These are phyloP conservation scores for Botryotinia convoluta DNA, from an alignment of 2,329 filamentous ascomycete genomes.

Conservation along the genomic window DNA sequence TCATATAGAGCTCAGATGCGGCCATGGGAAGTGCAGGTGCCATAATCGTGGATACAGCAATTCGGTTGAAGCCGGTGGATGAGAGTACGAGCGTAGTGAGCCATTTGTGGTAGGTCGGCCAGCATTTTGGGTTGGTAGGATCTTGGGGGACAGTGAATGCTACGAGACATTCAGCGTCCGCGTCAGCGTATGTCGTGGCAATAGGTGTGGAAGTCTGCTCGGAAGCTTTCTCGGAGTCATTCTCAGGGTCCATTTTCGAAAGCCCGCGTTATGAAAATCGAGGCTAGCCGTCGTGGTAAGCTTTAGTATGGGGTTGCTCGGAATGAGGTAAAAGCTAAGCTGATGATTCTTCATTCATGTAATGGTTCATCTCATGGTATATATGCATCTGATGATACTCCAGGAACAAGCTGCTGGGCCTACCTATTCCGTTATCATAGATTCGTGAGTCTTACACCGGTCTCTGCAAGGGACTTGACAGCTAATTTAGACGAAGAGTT, in stretches of 20 bases:
- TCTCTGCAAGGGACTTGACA: not conserved
- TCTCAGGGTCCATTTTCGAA: not conserved
- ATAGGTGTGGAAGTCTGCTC: not conserved
- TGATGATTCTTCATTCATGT: not conserved
- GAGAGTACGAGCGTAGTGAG: not conserved
- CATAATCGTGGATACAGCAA: not conserved
- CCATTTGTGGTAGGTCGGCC: not conserved
- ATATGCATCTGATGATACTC: not conserved
- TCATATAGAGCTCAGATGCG: not conserved
- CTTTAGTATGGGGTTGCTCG: not conserved
- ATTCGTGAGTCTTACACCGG: not conserved
- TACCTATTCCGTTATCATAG: not conserved
- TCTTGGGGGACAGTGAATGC: conserved; percentile 32
- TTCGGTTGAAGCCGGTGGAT: not conserved
- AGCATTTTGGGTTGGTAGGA: conserved; percentile 37
- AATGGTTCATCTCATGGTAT: not conserved
- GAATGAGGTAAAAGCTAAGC: not conserved
- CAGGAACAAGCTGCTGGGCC: not conserved
- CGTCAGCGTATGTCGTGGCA: not conserved
- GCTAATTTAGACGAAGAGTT: fast-evolving
- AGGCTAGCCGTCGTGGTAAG: not conserved
- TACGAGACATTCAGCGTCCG: conserved; percentile 25
- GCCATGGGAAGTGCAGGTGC: not conserved
- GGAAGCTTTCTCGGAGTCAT: conserved; percentile 3
- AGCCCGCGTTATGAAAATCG: not conserved